Evolutionary conservation across 2,329 filamentous ascomycete genomes (phyloP).

Genomic region (Ophiocordyceps camponoti-saundersi): DNA sequence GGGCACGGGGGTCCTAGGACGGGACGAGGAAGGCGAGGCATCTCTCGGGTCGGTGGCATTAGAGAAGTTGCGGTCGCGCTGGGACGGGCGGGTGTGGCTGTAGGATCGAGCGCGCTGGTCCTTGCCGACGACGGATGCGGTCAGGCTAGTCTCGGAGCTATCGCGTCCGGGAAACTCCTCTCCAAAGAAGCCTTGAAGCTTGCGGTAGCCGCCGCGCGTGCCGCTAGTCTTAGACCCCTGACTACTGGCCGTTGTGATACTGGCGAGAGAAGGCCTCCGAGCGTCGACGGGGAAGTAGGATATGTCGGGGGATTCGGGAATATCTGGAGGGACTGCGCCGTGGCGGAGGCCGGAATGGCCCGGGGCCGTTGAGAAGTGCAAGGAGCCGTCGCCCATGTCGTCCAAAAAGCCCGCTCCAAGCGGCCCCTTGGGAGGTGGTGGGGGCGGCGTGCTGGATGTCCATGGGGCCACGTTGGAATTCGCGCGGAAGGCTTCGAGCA

Average conservation of each 20-base stretch:
- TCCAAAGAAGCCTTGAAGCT: slow-evolving; percentile 81
- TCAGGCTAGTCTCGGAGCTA: slow-evolving; percentile 54
- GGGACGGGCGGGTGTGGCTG: slow-evolving; percentile 35
- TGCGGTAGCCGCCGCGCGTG: slow-evolving; percentile 57
- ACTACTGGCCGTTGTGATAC: slow-evolving; percentile 64
- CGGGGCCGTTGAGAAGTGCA: slow-evolving; percentile 56
- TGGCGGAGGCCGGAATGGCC: slow-evolving; percentile 24
- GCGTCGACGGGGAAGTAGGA: slow-evolving; percentile 47
- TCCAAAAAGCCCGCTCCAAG: slow-evolving; percentile 50
- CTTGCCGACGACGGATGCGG: slow-evolving; percentile 28
- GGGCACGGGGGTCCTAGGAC: slow-evolving; percentile 70
- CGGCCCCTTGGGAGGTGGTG: slow-evolving; percentile 13
- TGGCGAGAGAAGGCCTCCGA: slow-evolving; percentile 73
- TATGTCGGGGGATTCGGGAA: slow-evolving; percentile 42
- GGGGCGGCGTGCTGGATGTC: slow-evolving; percentile 26
- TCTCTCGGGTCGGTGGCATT: slow-evolving; percentile 56
- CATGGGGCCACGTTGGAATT: slow-evolving; percentile 38
- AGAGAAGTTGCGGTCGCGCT: slow-evolving; percentile 69
- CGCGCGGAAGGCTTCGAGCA: slow-evolving; percentile 28
- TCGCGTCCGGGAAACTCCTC: slow-evolving; percentile 67
- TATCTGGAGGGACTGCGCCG: slow-evolving; percentile 14
- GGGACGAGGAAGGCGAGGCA: slow-evolving; percentile 56
- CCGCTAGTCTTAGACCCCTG: slow-evolving; percentile 61
- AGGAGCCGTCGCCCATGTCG: slow-evolving; percentile 57
- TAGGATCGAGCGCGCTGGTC: slow-evolving; percentile 48